Evolutionary conservation across 2,329 filamentous ascomycete species (phyloP), one percentile per base, ranked within the genome.

Genomic region (Thelonectria blattea): DNA sequence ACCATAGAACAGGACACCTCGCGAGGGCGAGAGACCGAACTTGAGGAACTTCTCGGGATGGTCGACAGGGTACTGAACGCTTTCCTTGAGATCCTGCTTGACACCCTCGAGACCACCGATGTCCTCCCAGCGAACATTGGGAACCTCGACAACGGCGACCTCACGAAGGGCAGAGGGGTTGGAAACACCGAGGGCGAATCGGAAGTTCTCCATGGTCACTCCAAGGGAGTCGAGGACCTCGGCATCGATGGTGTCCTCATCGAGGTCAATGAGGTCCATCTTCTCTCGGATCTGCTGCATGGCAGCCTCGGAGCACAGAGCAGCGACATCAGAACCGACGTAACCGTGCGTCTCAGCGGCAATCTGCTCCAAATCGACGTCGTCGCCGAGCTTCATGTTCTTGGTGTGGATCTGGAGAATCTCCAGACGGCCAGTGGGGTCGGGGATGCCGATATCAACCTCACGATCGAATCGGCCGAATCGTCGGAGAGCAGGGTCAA

Each of bases 281-380:
- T 99, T 99, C 82, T 99, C 95, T 82, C 95, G 94, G 79, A 99
- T 99, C 82, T 99, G 95, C 80, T 99, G 95, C 95, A 99, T 99
- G 66, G 95, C 95, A 75, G 95, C 95, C 81, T 99, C 95, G 7
- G 95, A 99, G 83, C 95, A 99, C 62, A 99, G 92, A 30, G 95
- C 96, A 61, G 95, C 95, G 78, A 99, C 85, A 89, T 99, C 95
- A 32, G 95, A 98, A 83, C 95, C 95, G 68, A 99, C 95, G 73
- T 98, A 99, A 82, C 95, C 95, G 83, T 99, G 95, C 48, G 95
- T 99, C 84, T 99, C 95, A 30, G 95, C 88, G 56, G 95, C 95
- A 73, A 99, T 97, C 73, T 93, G 90, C 83, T 97, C 94, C 46
- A 99, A 87, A 73, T 99, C 95, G 63, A 99, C 95, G 71, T 98